Evolutionary conservation across 2,329 filamentous ascomycete species (phyloP).

Genomic region (Nemania sp.): DNA sequence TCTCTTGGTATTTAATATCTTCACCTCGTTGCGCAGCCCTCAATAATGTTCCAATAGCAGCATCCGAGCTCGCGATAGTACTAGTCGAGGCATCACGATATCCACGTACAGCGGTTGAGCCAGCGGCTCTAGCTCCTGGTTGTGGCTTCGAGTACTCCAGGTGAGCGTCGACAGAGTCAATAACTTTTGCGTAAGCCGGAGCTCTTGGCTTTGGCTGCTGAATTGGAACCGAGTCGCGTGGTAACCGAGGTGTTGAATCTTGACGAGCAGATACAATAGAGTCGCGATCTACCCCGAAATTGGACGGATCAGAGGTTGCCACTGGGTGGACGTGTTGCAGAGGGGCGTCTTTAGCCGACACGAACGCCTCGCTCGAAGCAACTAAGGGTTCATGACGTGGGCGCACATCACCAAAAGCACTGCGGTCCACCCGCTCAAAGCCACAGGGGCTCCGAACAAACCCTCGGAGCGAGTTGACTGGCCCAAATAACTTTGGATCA

Average conservation of each 20-base stretch:
- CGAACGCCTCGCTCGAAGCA: conserved; percentile 42
- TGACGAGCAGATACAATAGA: conserved; percentile 52
- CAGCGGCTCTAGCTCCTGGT: conserved; percentile 47
- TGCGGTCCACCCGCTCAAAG: conserved; percentile 50
- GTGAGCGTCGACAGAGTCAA: conserved; percentile 55
- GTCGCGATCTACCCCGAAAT: conserved; percentile 61
- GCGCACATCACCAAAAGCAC: conserved; percentile 26
- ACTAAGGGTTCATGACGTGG: conserved; percentile 46
- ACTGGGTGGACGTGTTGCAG: conserved; percentile 70
- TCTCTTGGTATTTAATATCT: conserved; percentile 38
- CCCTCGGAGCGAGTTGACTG: conserved; percentile 63
- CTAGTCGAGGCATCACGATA: conserved; percentile 56
- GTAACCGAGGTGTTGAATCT: conserved; percentile 47
- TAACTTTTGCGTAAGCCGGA: conserved; percentile 72
- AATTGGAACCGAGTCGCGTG: conserved; percentile 68
- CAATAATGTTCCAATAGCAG: conserved; percentile 55
- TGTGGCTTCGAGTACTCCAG: conserved; percentile 42
- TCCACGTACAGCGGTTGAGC: conserved; percentile 52
- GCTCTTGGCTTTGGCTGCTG: conserved; percentile 82
- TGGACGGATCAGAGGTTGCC: conserved; percentile 66
- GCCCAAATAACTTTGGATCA: conserved; percentile 63
- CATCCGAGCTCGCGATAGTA: conserved; percentile 51
- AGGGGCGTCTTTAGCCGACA: conserved; percentile 44
- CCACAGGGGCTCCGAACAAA: conserved; percentile 61
- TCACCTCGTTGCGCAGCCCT: conserved; percentile 44